Evolutionary conservation across 2,329 filamentous ascomycete genomes (phyloP), one percentile per base, ranked within the genome.

Genomic region (Laburnicola sp.): DNA sequence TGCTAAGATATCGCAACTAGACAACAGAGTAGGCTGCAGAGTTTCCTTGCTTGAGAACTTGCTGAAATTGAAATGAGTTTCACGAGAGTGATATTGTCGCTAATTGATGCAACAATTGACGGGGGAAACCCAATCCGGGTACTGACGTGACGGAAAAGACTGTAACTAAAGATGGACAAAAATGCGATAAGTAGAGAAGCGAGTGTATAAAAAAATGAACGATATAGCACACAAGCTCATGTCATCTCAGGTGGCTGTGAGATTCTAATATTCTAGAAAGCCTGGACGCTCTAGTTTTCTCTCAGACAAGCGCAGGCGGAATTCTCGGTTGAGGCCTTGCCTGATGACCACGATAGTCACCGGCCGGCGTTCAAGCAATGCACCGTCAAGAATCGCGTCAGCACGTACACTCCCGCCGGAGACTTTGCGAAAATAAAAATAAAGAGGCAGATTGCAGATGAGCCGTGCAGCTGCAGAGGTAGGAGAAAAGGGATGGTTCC

Each of bases 241-340:
- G 10, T 9, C 27, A 21, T 16, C 6, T 35, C 31, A 23, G 6
- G 31, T 35, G 23, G 42, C 31, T 32, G 21, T 26, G 22, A 25
- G 30, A 7, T 44, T 44, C 30, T 44, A 44, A 46, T 10, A 46
- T 16, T 7, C 6, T 10, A 7, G 39, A 42, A 28, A n/a, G 35
- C 35, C 34, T 28, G 9, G 10, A 34, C 21, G 40, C 48, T 44
- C 48, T 45, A 49, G 35, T 39, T 28, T 37, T 2, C 26, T 50
- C 32, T 43, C 28, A 43, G 48, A 21, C 48, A 50, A 50, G 48
- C 41, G 48, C 34, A 44, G 41, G 48, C 48, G 41, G 34, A 45
- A 35, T 32, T 38, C 23, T 50, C 27, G 23, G 41, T 22, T 45
- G 41, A 38, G 41, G 37, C 46, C 28, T 25, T 43, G 46, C 38